A percentile compares a stretch with the other conserved stretches of the same genome.
phyloP scores from a whole-genome alignment of 441 rosid genomes.

The Macaranga tanarius region DNA sequence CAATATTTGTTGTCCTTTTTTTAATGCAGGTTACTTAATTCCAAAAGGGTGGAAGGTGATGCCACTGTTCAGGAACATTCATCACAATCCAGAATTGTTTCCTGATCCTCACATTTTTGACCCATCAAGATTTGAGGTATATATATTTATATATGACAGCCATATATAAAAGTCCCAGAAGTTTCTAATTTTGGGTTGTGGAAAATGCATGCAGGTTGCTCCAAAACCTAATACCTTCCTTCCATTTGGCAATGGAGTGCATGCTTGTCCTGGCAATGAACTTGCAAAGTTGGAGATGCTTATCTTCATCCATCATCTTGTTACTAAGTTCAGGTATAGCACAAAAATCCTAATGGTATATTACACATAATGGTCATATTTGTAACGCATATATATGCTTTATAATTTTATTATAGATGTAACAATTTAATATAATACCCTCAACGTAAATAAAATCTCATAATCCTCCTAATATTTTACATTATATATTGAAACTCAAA shows the following conservation, averaged over 20 bases:
- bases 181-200: too few species aligned
- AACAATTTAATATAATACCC: too few species aligned
- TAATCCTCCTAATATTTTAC: too few species aligned
- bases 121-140: constrained; percentile 90
- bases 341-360: background rate
- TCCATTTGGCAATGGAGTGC: constrained; percentile 92
- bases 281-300: constrained; percentile 90
- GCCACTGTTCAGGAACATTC: constrained; percentile 94
- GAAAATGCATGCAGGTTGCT: too few species aligned
- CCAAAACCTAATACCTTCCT: constrained; percentile 79
- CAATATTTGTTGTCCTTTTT: too few species aligned
- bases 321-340: constrained; percentile 62
- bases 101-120: constrained; percentile 66
- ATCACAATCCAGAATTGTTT: constrained; percentile 74
- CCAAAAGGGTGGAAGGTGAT: constrained; percentile 99
- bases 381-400: too few species aligned
- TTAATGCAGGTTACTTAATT: constrained; percentile 61
- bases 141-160: background rate
- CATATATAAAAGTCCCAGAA: too few species aligned
- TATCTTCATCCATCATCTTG: constrained; percentile 67
- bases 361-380: too few species aligned
- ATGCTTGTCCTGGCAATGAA: constrained; percentile 90
- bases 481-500: too few species aligned
- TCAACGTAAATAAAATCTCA: too few species aligned
- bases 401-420: too few species aligned